These are phyloP conservation scores for Parvularia atlantis DNA, from an alignment of 78 protist species.

Conservation along the genomic window DNA sequence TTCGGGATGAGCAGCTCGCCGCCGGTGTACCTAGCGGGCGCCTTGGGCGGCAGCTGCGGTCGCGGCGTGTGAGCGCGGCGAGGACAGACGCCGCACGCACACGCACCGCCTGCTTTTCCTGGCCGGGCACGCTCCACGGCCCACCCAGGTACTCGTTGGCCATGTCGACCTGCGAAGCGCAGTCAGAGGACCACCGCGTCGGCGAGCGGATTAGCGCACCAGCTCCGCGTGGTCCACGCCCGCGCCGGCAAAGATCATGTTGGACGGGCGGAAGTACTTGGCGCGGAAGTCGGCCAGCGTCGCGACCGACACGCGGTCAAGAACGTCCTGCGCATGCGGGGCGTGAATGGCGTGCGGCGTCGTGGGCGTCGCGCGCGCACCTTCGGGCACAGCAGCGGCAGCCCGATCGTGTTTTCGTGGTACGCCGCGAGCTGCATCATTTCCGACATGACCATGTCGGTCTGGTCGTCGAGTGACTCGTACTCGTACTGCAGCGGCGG, in stretches of 20 bases:
- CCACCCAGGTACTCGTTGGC: slow-evolving; percentile 7
- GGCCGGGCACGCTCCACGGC: no score
- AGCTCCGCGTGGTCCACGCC: slow-evolving; percentile 22
- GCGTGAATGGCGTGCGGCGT: not conserved
- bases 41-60: no score
- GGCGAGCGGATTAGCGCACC: no score
- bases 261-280: not conserved
- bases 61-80: no score
- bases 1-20: not conserved
- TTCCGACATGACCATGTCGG: no score
- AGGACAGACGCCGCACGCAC: no score
- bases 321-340: not conserved
- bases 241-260: slow-evolving; percentile 25
- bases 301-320: not conserved
- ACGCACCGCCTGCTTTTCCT: no score
- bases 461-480: no score
- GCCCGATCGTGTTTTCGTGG: not conserved
- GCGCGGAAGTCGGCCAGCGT: not conserved
- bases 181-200: no score
- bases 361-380: not conserved
- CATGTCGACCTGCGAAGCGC: no score
- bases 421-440: not conserved
- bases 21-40: not conserved
- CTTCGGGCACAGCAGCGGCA: not conserved
- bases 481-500: no score